These are phyloP conservation scores for Sherardia arvensis DNA, from an alignment of 257 asterid genomes.

Conservation along the genomic window DNA sequence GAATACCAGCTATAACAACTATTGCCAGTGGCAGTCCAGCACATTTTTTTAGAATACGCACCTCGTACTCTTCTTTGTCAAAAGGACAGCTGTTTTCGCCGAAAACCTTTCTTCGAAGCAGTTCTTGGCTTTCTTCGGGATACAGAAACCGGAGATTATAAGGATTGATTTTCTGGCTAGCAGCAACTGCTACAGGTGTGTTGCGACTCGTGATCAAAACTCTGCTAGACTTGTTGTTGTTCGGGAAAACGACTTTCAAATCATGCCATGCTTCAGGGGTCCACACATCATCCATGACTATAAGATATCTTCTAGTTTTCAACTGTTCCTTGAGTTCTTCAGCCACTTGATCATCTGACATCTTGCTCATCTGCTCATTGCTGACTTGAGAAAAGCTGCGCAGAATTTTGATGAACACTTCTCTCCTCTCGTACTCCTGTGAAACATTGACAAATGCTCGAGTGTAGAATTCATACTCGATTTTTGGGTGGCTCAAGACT, in stretches of 20 bases:
- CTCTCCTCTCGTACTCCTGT: constrained; percentile 16
- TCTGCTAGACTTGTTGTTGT: constrained; percentile 11
- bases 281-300: constrained; percentile 28
- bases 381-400: background rate
- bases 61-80: constrained; percentile 16
- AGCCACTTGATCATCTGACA: constrained; percentile 4
- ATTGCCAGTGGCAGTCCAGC: constrained; percentile 25
- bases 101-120: constrained; percentile 18
- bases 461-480: constrained; percentile 19
- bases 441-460: constrained; percentile 24
- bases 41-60: constrained; percentile 14
- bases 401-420: constrained; percentile 21
- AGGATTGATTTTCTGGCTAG: background rate
- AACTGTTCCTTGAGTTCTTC: background rate
- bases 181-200: constrained; percentile 11
- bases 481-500: constrained; percentile 17
- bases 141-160: constrained; percentile 15
- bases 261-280: constrained; percentile 12
- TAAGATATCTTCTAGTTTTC: constrained; percentile 9
- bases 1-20: constrained; percentile 19
- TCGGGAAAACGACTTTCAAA: constrained; percentile 18
- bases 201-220: constrained; percentile 19
- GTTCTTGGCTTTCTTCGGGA: constrained; percentile 14
- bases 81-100: constrained; percentile 12
- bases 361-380: background rate